Conservation (phyloP, 2,329 filamentous ascomycete genomes). For the Aureobasidium zeae region DNA sequence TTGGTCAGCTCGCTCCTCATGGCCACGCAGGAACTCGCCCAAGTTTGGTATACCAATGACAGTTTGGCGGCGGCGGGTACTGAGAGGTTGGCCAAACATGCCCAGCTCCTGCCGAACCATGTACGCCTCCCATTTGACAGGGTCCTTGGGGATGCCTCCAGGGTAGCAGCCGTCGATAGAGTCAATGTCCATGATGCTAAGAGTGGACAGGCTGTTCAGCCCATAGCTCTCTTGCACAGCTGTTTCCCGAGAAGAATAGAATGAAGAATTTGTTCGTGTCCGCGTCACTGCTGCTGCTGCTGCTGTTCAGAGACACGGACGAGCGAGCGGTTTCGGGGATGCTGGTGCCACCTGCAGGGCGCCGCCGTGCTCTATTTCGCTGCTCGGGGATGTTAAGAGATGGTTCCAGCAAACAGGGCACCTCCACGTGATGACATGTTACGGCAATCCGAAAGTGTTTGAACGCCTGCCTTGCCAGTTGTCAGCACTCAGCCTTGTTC, state of each 20-base stretch:
- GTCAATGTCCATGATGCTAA: conserved; percentile 6
- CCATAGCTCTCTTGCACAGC: conserved; percentile 6
- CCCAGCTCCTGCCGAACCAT: conserved; percentile 6
- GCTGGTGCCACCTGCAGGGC: background rate
- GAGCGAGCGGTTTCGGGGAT: conserved; percentile 8
- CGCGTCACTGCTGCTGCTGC: too few species aligned
- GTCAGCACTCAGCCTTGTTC: too few species aligned
- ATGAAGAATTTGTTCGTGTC: conserved; percentile 3
- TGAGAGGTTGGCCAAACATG: background rate
- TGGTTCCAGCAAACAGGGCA: conserved; percentile 10
- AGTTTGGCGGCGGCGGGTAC: conserved; percentile 3
- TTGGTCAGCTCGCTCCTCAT: conserved; percentile 4
- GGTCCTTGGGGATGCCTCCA: conserved; percentile 3
- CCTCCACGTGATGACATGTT: conserved; percentile 4
- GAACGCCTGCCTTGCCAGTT: too few species aligned
- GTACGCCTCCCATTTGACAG: conserved; percentile 1
- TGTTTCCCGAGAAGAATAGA: background rate
- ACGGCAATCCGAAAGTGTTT: too few species aligned
- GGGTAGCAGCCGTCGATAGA: background rate
- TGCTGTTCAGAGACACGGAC: conserved; percentile 4
- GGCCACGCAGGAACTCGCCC: background rate
- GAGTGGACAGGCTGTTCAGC: conserved; percentile 4
- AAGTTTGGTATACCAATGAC: conserved; percentile 7
- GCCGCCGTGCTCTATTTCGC: background rate
- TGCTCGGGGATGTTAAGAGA: conserved; percentile 9